Evolutionary conservation across 192 early-diverging fungal genomes (phyloP).

Genomic region (Spinellus fusiger): DNA sequence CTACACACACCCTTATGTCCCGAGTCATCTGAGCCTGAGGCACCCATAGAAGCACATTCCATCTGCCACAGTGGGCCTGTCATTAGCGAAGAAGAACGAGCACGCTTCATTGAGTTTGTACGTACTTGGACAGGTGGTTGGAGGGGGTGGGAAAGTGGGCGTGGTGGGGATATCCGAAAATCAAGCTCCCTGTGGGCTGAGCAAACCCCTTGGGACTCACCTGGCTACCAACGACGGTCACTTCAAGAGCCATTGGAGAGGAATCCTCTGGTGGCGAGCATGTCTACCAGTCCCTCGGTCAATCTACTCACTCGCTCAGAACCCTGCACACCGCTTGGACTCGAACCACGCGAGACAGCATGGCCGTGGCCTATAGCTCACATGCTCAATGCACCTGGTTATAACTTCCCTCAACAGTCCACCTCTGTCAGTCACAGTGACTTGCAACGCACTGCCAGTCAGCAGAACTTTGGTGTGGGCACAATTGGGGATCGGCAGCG

Average conservation of each 20-base stretch:
- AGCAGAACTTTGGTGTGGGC: too few species aligned
- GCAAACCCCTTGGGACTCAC: neutral
- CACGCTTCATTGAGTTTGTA: slow-evolving; percentile 18
- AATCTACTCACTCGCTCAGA: neutral
- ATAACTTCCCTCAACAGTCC: too few species aligned
- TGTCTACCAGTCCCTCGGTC: neutral
- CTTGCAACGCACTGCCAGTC: too few species aligned
- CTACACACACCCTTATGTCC: too few species aligned
- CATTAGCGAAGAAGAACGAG: slow-evolving; percentile 7
- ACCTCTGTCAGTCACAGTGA: too few species aligned
- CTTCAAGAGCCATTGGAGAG: neutral
- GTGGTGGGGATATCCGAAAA: neutral
- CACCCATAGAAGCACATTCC: too few species aligned
- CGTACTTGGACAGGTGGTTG: slow-evolving; percentile 19
- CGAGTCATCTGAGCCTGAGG: too few species aligned
- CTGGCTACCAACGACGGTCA: neutral
- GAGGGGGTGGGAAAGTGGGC: slow-evolving; percentile 15
- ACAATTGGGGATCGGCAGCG: too few species aligned
- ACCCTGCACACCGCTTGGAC: neutral
- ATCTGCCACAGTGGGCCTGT: neutral
- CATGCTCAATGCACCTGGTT: too few species aligned
- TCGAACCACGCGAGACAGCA: too few species aligned
- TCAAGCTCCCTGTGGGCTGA: neutral
- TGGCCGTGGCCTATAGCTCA: too few species aligned
- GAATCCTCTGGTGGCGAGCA: neutral